Evolutionary conservation across 2,329 filamentous ascomycete species (phyloP), one percentile per base, ranked within the genome.

Genomic region (Trichoderma sp.): DNA sequence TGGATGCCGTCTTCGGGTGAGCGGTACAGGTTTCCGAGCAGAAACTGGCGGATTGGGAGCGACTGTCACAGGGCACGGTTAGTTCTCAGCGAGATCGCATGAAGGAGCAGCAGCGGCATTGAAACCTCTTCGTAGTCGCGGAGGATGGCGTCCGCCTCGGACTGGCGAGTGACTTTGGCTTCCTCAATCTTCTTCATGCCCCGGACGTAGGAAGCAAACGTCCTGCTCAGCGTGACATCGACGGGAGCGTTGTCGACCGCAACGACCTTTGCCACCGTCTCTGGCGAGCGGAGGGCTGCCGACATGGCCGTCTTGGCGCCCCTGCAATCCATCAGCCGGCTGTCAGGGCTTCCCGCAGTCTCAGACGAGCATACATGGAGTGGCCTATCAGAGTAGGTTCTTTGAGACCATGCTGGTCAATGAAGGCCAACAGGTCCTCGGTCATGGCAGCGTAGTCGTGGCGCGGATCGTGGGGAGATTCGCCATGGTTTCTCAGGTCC

Each of bases 231-330:
- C 0, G 85, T 84, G 15, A 90, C 90, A 74, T 96, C 92, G 9
- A 96, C 83, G 2, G 94, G 94, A 4, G 93, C 92, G 74, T 98
- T 98, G 79, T 98, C 94, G 14, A 98, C 93, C 1, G 92, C 84
- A 30, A 97, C 84, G 59, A 98, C 80, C 71, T 89, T 86, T 17
- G 83, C 81, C 66, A 97, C 83, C 3, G 88, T 79, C 6, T 85
- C 80, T 0, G 92, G 91, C 0, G 86, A 83, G 50, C 84, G 81
- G 43, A 98, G 84, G 3, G 92, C 92, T 66, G 97, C 81, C 0
- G 90, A 83, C 94, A 98, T 97, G 71, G 92, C 92, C 2, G 90
- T 88, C 81, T 98, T 98, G 54, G 94, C 94, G 68, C 95, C 94
- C 89, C 88, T 90, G 43, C 28, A 45, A 19, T 28, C 47, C 17